Base-by-base conservation (phyloP, 2,329 filamentous ascomycete species). In the Fusarium circinatum region DNA sequence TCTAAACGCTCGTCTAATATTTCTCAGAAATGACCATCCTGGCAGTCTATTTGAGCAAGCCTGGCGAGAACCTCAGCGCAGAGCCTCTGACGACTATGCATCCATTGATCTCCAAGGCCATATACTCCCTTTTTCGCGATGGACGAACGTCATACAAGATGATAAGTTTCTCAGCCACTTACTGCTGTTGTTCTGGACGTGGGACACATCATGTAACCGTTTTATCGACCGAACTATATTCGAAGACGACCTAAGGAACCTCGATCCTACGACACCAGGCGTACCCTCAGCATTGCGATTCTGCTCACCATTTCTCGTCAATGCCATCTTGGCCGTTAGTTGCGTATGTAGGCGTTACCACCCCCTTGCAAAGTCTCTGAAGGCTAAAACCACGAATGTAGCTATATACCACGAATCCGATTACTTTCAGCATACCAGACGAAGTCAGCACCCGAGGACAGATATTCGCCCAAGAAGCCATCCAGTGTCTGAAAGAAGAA, bases 241-340 rank as follows among this genome's bases (percentile, higher is more conserved):
- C 15, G 70, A 73, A n/a, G 56, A 65, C 9, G 70, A 73, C n/a
- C 26, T 73, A 3, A 69, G 56, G 34, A 65, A 45, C 11, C 64
- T 69, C 24, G 59, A 65, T 12, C 69, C 70, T 26, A 41, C 34
- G 3, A 30, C 36, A 10, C 10, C 13, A 11, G 18, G 59, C 34
- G 26, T 41, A 12, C 42, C 70, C n/a, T 45, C 45, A 28, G 41
- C 56, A 15, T 52, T 73, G 4, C 47, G 59, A n/a, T 73, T 73
- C 45, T 73, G 71, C 41, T 73, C 71, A 8, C 65, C 70, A 20
- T 73, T 73, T 54, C 65, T 73, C 8, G 61, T 70, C n/a, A 73
- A 73, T 58, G 71, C 70, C 18, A n/a, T 73, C 24, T 62, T 73
- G 41, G 70, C 71, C 30, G 65, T 73, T n/a, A 67, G 71, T 28